A percentile compares a stretch with the other conserved stretches of the same genome.
Conservation (phyloP, 2,329 filamentous ascomycete species). For the Fusarium denticulatum region DNA sequence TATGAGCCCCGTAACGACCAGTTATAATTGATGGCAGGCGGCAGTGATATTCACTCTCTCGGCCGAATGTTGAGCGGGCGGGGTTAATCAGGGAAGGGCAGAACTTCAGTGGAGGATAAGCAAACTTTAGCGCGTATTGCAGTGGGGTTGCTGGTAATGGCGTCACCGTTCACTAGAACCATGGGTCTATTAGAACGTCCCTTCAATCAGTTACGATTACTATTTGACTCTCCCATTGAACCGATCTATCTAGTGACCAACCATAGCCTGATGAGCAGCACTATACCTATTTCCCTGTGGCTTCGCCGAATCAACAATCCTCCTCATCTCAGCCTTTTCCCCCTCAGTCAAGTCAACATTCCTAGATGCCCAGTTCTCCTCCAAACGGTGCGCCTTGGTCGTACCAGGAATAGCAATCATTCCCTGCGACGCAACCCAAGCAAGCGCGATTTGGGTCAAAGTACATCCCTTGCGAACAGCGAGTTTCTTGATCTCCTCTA, state of each 20-base stretch:
- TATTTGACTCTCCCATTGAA: not conserved
- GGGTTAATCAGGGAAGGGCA: not conserved
- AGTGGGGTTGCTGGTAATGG: not conserved
- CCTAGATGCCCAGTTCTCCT: not conserved
- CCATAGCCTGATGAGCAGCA: not conserved
- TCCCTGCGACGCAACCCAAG: not conserved
- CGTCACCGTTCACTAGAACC: not conserved
- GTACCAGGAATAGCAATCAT: conserved; percentile 13
- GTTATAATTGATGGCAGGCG: not conserved
- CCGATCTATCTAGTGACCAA: not conserved
- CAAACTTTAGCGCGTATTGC: not conserved
- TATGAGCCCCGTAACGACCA: accelerated
- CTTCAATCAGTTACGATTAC: not conserved
- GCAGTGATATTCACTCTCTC: not conserved
- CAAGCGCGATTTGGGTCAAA: not conserved
- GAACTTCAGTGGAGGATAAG: accelerated
- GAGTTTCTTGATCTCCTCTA: not conserved
- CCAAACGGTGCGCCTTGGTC: not conserved
- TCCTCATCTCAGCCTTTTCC: not conserved
- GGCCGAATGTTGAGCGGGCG: not conserved
- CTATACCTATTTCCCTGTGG: not conserved
- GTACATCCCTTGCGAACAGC: not conserved
- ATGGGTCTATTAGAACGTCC: no score
- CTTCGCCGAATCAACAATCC: not conserved
- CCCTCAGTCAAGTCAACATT: not conserved